Base-by-base conservation (phyloP, 257 asterid species). In the Fraxinus anomala region DNA sequence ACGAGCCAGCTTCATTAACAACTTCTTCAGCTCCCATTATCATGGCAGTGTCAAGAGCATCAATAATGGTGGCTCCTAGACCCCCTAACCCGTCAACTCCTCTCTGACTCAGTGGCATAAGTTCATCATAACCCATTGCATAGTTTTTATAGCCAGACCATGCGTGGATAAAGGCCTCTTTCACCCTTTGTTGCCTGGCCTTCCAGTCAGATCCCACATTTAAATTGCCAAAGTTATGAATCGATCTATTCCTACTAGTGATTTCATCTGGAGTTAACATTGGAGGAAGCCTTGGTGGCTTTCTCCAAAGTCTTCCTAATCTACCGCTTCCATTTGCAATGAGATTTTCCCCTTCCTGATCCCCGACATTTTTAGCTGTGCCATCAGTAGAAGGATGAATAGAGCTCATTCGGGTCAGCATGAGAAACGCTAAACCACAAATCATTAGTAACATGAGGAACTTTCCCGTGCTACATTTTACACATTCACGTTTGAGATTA, bases 41-140 rank as follows among this genome's bases (percentile, higher is more conserved):
- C 92, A 93, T 87, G 79, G 98, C 98, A 4, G 99, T 92, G 88
- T 93, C 99, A 70, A 93, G 91, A 78, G 99, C 94, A 84, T 96
- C 99, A 72, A 93, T 92, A 68, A 93, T 19, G 8, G 99, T 93
- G 79, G 98, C 99, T 80, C 99, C 98, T 78, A 96, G 83, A 80
- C 99, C 98, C 80, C 99, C 98, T 81, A 96, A 85, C 59, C 97
- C 94, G 76, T 96, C 94, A 75, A 77, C 66, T 76, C 99, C 99
- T 82, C 86, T 85, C 33, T 76, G 88, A 89, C 97, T 96, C 75
- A 93, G 63, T 66, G 97, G 99, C 97, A 93, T 96, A 82, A 96
- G 97, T 82, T 96, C 98, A 83, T 96, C 98, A 78, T 89, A 88
- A 42, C 98, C 98, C 97, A 92, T 96, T 21, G 97, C 90, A 80